A percentile compares a stretch with the other conserved stretches of the same genome.
These are phyloP conservation scores for Mallotus repandus DNA, from an alignment of 441 rosid species.

Conservation along the genomic window DNA sequence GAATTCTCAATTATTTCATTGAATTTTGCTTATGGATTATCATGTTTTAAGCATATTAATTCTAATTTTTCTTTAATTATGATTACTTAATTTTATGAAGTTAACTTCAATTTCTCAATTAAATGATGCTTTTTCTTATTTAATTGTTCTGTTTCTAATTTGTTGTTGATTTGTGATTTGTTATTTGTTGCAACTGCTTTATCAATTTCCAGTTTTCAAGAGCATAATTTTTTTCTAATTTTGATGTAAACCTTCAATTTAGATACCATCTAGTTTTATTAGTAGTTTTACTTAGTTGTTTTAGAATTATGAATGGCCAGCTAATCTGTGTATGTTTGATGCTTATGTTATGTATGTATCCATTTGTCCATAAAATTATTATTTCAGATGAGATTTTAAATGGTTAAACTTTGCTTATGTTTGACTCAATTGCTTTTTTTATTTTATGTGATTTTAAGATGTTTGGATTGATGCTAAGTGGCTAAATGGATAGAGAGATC, in stretches of 20 bases:
- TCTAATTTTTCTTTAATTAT: too few relatives aligned
- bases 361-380: not conserved
- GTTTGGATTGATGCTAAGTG: constrained; percentile 93
- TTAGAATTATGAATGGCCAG: too few relatives aligned
- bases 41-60: too few relatives aligned
- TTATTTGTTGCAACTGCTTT: not conserved
- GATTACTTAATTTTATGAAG: not conserved
- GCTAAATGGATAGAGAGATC: constrained; percentile 92
- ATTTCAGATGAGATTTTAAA: not conserved
- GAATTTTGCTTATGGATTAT: not conserved
- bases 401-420: constrained; percentile 7
- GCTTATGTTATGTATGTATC: too few relatives aligned
- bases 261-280: not conserved
- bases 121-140: not conserved
- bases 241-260: not conserved
- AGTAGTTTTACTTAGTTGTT: not conserved
- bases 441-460: constrained; percentile 84
- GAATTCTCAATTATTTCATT: not conserved
- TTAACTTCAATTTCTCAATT: not conserved
- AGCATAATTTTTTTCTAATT: not conserved
- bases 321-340: too few relatives aligned
- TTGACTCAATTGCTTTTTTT: constrained; percentile 20
- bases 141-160: not conserved
- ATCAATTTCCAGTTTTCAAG: not conserved
- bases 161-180: not conserved